Evolutionary conservation across 495 filamentous ascomycete species (phyloP), one percentile per base, ranked within the genome.

Genomic region (Penicillium dipodomyicola): DNA sequence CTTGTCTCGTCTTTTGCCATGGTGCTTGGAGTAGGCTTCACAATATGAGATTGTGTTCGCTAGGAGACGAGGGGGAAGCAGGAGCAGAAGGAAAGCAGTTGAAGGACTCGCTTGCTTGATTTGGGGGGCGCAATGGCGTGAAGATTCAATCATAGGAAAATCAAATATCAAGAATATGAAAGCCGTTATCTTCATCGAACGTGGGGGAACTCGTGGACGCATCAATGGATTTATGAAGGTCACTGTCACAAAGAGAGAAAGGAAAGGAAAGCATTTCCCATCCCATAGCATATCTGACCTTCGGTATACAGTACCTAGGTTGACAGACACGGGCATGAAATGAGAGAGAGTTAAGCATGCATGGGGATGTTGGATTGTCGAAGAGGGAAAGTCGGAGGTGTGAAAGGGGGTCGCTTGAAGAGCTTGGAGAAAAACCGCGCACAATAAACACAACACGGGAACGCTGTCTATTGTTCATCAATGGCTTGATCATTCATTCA

Each of bases 381-480:
- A 33, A 33, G 30, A 11, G n/a, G 27, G 4, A 30, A 32, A 43
- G 23, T 30, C 25, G 12, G 25, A 43, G 39, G 49, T 25, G 15
- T 52, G 15, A 32, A 44, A 32, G 11, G 19, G 11, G 8, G 22
- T 52, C 39, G 50, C 50, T 52, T 43, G 50, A 52, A 52, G 49
- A 54, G 40, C 45, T 48, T 48, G 45, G 45, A 49, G 25, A 56
- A 50, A 37, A 61, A 58, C 33, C 43, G 37, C 43, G 29, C 56
- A 60, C 56, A 65, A 67, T 51, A 63, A 59, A 57, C 54, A 43
- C 49, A 58, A 61, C 50, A 56, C 14, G 47, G 12, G 19, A 62
- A 67, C 60, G 62, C 65, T 63, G 54, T 68, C 60, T 63, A 63
- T 64, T 56, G 60, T 65, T 67, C 63, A 54, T 62, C 59, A 62